These are phyloP conservation scores for Yamadazyma nakazawae DNA, from an alignment of 805 yeast genomes.

Conservation along the genomic window DNA sequence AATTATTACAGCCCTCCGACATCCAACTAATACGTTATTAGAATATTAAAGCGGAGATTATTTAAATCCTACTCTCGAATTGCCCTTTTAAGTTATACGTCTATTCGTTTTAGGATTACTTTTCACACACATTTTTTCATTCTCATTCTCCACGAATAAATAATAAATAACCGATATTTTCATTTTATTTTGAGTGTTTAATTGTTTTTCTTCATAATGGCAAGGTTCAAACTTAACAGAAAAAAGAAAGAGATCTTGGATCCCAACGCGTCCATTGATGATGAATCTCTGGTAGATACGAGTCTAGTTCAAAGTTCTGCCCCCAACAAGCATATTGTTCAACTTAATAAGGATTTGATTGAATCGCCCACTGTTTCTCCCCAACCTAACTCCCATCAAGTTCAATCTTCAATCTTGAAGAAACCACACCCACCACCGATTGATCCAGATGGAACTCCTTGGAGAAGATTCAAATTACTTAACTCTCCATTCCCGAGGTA, in stretches of 20 bases:
- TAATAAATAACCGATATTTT: background rate
- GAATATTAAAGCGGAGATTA: background rate
- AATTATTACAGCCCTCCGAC: background rate
- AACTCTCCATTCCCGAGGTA: constrained; percentile 92
- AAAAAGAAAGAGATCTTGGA: constrained; percentile 18
- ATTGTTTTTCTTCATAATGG: constrained; percentile 32
- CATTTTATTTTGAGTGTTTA: background rate
- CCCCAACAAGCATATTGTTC: background rate
- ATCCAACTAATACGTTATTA: background rate
- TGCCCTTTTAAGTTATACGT: background rate
- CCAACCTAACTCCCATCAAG: constrained; percentile 11
- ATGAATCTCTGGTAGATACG: constrained; percentile 7
- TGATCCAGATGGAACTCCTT: constrained; percentile 44
- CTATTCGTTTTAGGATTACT: background rate
- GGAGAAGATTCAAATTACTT: constrained; percentile 61
- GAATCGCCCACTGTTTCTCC: background rate
- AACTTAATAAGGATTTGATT: background rate
- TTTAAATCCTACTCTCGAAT: background rate
- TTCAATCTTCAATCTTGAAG: constrained; percentile 8
- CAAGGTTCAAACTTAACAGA: constrained; percentile 58
- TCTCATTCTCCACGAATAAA: constrained; percentile 6
- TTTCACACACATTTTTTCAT: background rate
- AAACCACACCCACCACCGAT: constrained; percentile 4
- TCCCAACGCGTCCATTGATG: constrained; percentile 12
- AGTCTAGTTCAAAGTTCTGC: constrained; percentile 1